Base-by-base conservation (phyloP, 1,284 basidiomycete genomes). In the Puccinia polysora region DNA sequence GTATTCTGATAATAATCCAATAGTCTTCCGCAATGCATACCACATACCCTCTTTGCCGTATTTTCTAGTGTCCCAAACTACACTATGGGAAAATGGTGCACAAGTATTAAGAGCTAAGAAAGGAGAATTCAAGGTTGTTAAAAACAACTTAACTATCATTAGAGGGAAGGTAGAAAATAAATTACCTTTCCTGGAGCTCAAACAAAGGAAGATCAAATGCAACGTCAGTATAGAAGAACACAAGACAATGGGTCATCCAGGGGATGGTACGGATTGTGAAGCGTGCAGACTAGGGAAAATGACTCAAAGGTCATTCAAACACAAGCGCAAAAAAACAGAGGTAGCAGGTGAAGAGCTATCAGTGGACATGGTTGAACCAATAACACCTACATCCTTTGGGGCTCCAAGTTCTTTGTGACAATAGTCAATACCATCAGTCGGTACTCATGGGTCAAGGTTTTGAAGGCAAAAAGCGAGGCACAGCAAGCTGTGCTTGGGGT, bases 351-450 rank as follows among this genome's bases (percentile, higher is more conserved):
- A 62, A 45, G 40, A 43, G 28, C 14, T 62, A 4, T 62, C 25
- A n/a, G 36, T 62, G 45, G 59, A 62, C 25, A 7, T 62, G 8
- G 38, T 62, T 34, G 59, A 20, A n/a, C 59, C 59, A 7, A 62
- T 62, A 10, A 62, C 59, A 20, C 59, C 59, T 20, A 36, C 23
- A 28, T 62, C 40, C 10, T 36, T 62, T 8, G 59, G 18, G 59
- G 59, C 14, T 18, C 59, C 12, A 62, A 25, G 45, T 62, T 43
- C 23, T 18, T 45, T 43, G 10, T 62, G 28, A 30, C 23, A 40
- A 30, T 62, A 12, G 40, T 62, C 12, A 38, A 62, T 62, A 43
- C 36, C 15, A 25, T n/a, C 20, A 43, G 23, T 8, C 34, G 34
- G 8, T 62, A 43, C 25, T 28, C 34, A 20, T 62, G 36, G 59